Percentiles rank a stretch among this genome's conserved stretches.
Conservation (phyloP, 345 rosid species). For the Gossypium herbaceum region DNA sequence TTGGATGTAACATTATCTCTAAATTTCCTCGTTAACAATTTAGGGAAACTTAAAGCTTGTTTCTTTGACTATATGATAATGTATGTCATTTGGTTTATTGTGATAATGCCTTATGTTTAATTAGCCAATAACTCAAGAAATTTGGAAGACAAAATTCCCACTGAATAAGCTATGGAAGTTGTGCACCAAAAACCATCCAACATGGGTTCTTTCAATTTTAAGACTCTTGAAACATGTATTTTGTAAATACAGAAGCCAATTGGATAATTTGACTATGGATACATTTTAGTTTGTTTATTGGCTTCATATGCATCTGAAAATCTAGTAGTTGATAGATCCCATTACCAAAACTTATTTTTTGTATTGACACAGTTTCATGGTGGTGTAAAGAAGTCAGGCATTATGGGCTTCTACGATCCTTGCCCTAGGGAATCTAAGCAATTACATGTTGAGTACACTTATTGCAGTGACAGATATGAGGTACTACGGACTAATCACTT, state of each 20-base stretch:
- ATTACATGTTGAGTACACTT: constrained; percentile 65
- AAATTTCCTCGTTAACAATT: constrained; percentile 79
- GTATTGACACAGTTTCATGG: constrained; percentile 63
- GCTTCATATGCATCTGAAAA: neutral
- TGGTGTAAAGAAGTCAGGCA: constrained; percentile 89
- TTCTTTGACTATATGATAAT: neutral
- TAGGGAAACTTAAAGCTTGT: constrained; percentile 75
- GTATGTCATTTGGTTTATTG: neutral
- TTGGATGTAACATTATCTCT: constrained; percentile 82
- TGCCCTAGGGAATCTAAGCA: constrained; percentile 84
- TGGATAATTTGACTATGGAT: neutral
- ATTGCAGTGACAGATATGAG: constrained; percentile 44
- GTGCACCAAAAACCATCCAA: neutral
- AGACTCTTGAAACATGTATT: neutral
- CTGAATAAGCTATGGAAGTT: neutral
- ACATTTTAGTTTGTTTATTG: neutral
- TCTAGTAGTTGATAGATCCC: neutral
- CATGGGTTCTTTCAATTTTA: neutral
- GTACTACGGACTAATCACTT: constrained; percentile 17
- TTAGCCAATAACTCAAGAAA: neutral
- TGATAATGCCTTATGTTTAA: neutral
- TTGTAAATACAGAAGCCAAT: neutral
- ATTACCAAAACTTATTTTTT: neutral
- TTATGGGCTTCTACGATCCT: constrained; percentile 97
- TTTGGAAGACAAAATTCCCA: neutral